Evolutionary conservation across 1,284 basidiomycete species (phyloP).

Genomic region (Ustilago crameri): DNA sequence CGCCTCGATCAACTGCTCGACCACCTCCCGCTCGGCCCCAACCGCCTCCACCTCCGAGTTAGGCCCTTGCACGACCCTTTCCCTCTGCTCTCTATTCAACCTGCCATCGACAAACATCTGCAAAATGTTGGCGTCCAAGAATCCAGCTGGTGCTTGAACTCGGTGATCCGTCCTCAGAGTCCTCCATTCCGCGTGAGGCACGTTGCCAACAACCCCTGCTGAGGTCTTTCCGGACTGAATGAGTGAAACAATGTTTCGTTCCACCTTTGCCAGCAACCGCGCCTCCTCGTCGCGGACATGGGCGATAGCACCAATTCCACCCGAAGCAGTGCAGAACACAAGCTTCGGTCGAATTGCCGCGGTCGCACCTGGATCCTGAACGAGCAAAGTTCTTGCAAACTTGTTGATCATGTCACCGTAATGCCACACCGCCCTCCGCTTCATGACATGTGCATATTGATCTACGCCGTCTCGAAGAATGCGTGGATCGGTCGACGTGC

Average conservation of each 20-base stretch:
- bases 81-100: conserved; percentile 23
- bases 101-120: conserved; percentile 38
- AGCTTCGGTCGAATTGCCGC: conserved; percentile 25
- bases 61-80: conserved; percentile 22
- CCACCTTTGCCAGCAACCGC: conserved; percentile 39
- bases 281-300: conserved; percentile 31
- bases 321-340: conserved; percentile 59
- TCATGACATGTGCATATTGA: conserved; percentile 55
- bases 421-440: conserved; percentile 58
- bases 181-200: conserved; percentile 56
- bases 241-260: conserved; percentile 49
- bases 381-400: conserved; percentile 41
- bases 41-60: conserved; percentile 18
- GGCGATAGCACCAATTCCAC: conserved; percentile 56
- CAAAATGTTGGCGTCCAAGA: conserved; percentile 61
- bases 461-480: conserved; percentile 11
- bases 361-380: conserved; percentile 15
- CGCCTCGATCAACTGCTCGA: conserved; percentile 31
- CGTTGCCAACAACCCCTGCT: conserved; percentile 31
- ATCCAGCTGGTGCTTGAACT: conserved; percentile 42
- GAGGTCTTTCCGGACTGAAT: conserved; percentile 19
- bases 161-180: conserved; percentile 65
- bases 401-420: conserved; percentile 66
- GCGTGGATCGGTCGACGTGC: not conserved
- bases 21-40: conserved; percentile 23